phyloP scores from a whole-genome alignment of 2,329 filamentous ascomycete species.

The Arthroderma sp. region DNA sequence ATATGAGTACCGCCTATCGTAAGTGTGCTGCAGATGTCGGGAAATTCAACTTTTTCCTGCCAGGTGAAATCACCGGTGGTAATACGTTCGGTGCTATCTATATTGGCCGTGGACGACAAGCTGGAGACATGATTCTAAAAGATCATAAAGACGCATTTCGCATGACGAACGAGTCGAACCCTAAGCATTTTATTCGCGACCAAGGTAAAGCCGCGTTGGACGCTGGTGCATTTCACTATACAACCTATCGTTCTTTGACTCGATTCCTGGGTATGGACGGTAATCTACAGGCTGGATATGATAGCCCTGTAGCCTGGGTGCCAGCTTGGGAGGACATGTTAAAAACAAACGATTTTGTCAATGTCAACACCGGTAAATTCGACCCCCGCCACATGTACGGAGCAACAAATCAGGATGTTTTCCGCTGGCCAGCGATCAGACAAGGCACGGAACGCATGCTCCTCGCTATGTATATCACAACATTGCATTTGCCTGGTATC shows the following conservation, averaged over 20 bases:
- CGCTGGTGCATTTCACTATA: constrained; percentile 50
- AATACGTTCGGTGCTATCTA: constrained; percentile 49
- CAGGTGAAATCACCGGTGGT: constrained; percentile 51
- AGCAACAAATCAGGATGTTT: constrained; percentile 52
- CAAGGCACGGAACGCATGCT: constrained; percentile 46
- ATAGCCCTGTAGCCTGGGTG: constrained; percentile 42
- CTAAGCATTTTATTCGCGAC: constrained; percentile 40
- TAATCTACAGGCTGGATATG: constrained; percentile 40
- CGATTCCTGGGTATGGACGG: constrained; percentile 49
- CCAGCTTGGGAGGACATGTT: constrained; percentile 45
- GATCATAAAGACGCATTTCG: constrained; percentile 37
- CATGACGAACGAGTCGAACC: constrained; percentile 31
- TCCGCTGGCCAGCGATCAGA: constrained; percentile 48
- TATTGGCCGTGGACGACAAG: constrained; percentile 48
- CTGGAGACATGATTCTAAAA: constrained; percentile 35
- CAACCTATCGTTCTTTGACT: constrained; percentile 49
- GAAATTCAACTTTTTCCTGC: constrained; percentile 51
- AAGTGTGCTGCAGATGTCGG: constrained; percentile 43
- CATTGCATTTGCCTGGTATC: constrained; percentile 47
- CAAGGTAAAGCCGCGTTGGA: constrained; percentile 43
- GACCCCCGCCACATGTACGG: constrained; percentile 54
- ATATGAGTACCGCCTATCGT: constrained; percentile 44
- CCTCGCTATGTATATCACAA: constrained; percentile 46
- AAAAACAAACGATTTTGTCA: constrained; percentile 46
- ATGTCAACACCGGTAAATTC: constrained; percentile 46